Evolutionary conservation across 1,139 yeast species (phyloP), one percentile per base, ranked within the genome.

Genomic region (Candida sanyaensis): DNA sequence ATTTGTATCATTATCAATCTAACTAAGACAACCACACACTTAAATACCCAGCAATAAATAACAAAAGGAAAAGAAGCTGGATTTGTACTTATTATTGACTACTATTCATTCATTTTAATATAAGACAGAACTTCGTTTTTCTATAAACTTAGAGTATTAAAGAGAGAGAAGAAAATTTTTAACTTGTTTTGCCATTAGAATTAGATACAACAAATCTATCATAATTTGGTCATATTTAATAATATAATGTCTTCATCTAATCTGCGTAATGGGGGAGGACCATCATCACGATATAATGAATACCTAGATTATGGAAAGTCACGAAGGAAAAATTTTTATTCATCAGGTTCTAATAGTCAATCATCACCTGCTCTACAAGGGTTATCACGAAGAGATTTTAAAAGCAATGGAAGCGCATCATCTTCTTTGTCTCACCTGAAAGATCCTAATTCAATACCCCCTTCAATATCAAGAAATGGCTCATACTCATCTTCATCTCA

Each of bases 321-420:
- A 42, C 69, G 75, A 58, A 63, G 74, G 57, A 71, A 69, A 59
- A 64, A 61, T 50, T 71, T 62, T 51, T 71, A 67, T 51, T 60
- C 73, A 17, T 47, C 53, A 9, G 41, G 54, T 21, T 30, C 39
- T 45, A 45, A 52, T 54, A 47, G 45, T 37, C 38, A 26, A 45
- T 6, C 39, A 26, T 31, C 49, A 7, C 13, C 48, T 23, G 28
- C 48, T 11, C 24, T 38, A 21, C 40, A 52, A 5, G 42, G 42
- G 11, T 42, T 49, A 29, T 43, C 55, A 36, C 47, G 55, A 45
- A 45, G 55, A 51, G 55, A 52, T 44, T 52, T 50, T 43, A 52
- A 52, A 33, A 51, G 52, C 26, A 50, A 52, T 23, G 60, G 58
- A 17, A 57, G 62, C 10, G 62, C 64, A 3, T 58, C 69, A 0